Base-by-base conservation (phyloP, 768 basidiomycete genomes). In the Boletus vermiculosoides region DNA sequence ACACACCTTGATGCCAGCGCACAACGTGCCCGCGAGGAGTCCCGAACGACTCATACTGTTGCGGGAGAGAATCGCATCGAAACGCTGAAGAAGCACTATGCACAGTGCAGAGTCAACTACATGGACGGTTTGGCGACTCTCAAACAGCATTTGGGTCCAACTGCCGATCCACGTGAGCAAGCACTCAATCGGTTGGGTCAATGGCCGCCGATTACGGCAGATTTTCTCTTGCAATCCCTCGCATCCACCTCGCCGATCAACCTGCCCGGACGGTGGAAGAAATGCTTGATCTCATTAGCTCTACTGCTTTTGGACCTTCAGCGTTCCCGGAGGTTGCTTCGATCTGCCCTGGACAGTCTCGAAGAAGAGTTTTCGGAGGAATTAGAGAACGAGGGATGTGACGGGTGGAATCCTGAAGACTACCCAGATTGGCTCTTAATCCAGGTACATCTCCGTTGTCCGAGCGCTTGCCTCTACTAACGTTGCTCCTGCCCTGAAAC, bases 391-490 rank as follows among this genome's bases (percentile, higher is more conserved):
- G 47, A 52, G 9, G 61, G 59, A 15, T 61, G 50, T n/a, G 51
- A 63, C 15, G 61, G 53, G 15, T 62, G 60, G 57, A 37, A 58
- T 23, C 34, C 57, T 4, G 52, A 54, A 20, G 46, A 46, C 4
- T 54, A 72, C 58, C 65, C 72, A 2, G 76, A 77, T 53, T 80
- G 78, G 79, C 62, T 78, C 0, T 58, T 79, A 33, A 73, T 80
- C 16, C 78, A 80, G 66, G 74, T 76, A 22, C 22, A 41, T 44
- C 25, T 39, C 3, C 20, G 0, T 1, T 25, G 10, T 22, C 18
- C 1, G n/a, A 30, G 23, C 10, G 0, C 3, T 18, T 3, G 31
- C 9, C 0, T 34, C 16, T n/a, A n/a, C n/a, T n/a, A n/a, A 36
- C 16, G 3, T 1, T 22, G 0, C 5, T 13, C 13, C 18, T 33